Evolutionary conservation across 345 rosid species (phyloP).

Genomic region (Cardamine chenopodiifolia): DNA sequence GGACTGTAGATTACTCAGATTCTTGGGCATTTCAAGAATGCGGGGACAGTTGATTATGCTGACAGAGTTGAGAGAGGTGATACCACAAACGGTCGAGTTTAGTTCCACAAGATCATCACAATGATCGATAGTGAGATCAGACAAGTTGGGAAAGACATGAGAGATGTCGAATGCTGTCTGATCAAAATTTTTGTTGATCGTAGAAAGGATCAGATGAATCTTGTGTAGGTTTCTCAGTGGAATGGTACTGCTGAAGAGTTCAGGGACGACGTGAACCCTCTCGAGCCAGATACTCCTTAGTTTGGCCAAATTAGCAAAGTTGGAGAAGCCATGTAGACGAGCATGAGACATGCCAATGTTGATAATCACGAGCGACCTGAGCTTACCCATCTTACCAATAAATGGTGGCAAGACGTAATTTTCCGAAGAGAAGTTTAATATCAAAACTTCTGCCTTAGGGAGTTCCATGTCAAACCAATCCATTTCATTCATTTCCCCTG

Average conservation of each 20-base stretch:
- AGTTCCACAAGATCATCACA: conserved; percentile 70
- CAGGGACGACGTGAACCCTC: conserved; percentile 52
- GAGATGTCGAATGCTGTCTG: conserved; percentile 51
- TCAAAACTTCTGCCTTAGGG: conserved; percentile 80
- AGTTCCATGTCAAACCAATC: conserved; percentile 79
- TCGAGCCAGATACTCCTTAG: conserved; percentile 86
- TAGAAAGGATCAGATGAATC: conserved; percentile 67
- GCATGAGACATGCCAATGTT: conserved; percentile 60
- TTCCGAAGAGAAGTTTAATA: conserved; percentile 63
- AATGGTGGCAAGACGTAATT: conserved; percentile 77
- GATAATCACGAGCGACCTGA: conserved; percentile 66
- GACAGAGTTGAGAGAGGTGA: conserved; percentile 56
- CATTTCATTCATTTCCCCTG: conserved; percentile 81
- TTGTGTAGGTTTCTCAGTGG: conserved; percentile 54
- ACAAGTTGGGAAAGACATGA: conserved; percentile 61
- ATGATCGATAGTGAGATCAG: conserved; percentile 75
- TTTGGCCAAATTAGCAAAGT: conserved; percentile 49
- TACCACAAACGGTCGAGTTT: conserved; percentile 52
- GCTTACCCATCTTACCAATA: conserved; percentile 64
- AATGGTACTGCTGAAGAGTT: conserved; percentile 43
- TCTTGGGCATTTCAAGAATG: conserved; percentile 50
- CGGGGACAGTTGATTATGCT: conserved; percentile 85
- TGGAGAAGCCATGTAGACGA: conserved; percentile 53
- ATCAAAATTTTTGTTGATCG: conserved; percentile 53
- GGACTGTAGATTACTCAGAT: conserved; percentile 51